Base-by-base conservation (phyloP, 2,329 filamentous ascomycete species). In the Nigrospora osmanthi region DNA sequence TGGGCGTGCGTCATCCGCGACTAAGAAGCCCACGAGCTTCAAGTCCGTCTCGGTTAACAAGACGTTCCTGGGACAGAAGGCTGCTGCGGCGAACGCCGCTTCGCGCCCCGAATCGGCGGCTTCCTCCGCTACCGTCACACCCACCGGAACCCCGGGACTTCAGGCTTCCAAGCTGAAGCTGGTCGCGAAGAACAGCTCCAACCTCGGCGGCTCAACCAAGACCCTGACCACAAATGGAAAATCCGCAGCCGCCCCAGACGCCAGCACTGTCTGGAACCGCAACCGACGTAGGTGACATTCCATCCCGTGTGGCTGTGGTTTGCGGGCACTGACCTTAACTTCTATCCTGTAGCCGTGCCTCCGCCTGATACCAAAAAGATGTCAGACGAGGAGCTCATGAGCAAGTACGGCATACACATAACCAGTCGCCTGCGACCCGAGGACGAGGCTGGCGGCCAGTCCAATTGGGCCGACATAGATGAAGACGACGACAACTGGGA, bases 401-500 rank as follows among this genome's bases (percentile, higher is more conserved):
- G 89, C 61, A 87, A 89, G 60, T 89, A 87, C 63, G 87, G 88
- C 31, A 93, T 93, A 56, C 88, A 93, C 60, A 78, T 94, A 66
- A 86, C 87, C 46, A 88, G 78, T 55, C 82, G 88, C 54, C 69
- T 93, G 46, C 83, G 88, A 52, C 77, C 85, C 41, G 86, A 91
- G 52, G 86, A 88, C 58, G 85, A 89, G 59, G 65, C 73, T 43
- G 79, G 80, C 47, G 86, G 86, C 47, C 85, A 89, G 55, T 81
- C 83, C 31, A 91, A 90, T 61, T 94, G 88, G 88, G 88, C 87
- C 19, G 88, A 94, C 58, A 90, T 91, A 48, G 88, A 93, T 49
- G 88, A 93, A 47, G 87, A 93, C 56, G 88, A 93, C 34, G 87
- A 91, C 9, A 39, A 37, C 15, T 38, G 36, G 57, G 91, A 87